Base-by-base conservation (phyloP, 257 asterid species). In the Asclepias syriaca region DNA sequence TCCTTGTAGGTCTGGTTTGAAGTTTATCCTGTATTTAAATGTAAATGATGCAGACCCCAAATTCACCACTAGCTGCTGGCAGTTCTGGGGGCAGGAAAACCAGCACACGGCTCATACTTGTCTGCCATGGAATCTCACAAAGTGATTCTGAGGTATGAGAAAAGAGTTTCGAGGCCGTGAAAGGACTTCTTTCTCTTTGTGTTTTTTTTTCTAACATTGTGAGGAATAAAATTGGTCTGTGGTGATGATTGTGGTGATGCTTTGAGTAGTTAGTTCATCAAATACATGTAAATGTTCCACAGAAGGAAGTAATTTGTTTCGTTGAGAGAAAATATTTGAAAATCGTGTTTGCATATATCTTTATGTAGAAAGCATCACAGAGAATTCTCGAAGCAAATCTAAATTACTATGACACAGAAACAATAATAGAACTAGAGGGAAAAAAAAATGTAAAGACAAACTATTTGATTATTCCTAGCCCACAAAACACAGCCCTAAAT, bases 31-130 rank as follows among this genome's bases (percentile, higher is more conserved):
- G 81, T 84, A 85, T 83, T 83, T 87, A 66, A 79, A 83, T 88
- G 86, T 86, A 39, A 81, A 81, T 88, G 75, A 78, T 84, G 91
- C 97, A 93, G 98, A 93, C 98, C 54, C 96, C 98, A 54, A 80
- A 92, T 79, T 87, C 98, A 10, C 98, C 98, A 21, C 22, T 93
- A 65, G 88, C 85, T 55, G 65, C 72, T 68, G 88, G 92, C 70
- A 77, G 76, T 74, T 85, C 95, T 27, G 96, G 59, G 21, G 98
- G 95, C 54, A 87, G 97, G 85, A 91, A 89, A 83, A 40, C 94
- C 74, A 85, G 84, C 72, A 80, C 22, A 49, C 84, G 91, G 64
- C 74, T 93, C 21, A 84, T 93, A 77, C 90, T 94, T 24, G 89
- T 87, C 46, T 81, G 83, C 73, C 92, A 87, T 54, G 97, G 97